These are phyloP conservation scores for Jatropha curcas DNA, from an alignment of 345 rosid species.

Conservation along the genomic window DNA sequence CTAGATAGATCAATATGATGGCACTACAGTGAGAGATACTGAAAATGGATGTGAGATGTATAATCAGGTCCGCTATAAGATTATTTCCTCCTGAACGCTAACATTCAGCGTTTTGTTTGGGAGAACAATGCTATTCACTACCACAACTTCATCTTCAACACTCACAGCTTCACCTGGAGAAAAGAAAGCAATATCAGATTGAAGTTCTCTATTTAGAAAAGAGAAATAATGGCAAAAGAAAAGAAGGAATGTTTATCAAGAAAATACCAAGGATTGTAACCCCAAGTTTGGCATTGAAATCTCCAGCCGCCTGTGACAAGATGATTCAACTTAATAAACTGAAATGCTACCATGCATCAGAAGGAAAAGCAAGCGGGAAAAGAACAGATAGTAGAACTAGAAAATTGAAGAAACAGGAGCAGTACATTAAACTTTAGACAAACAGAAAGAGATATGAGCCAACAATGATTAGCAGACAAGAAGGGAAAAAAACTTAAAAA, in stretches of 20 bases:
- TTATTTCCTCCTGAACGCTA: slow-evolving; percentile 37
- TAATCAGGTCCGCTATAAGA: slow-evolving; percentile 16
- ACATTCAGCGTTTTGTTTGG: slow-evolving; percentile 36
- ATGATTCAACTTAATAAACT: background rate
- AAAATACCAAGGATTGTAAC: slow-evolving; percentile 30
- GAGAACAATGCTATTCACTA: slow-evolving; percentile 31
- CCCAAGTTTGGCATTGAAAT: slow-evolving; percentile 31
- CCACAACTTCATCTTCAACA: slow-evolving; percentile 36
- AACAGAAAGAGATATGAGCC: background rate
- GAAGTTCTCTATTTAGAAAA: background rate
- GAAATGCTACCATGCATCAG: background rate
- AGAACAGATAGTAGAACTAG: background rate
- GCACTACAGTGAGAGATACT: background rate
- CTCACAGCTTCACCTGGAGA: slow-evolving; percentile 28
- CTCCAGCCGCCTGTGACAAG: slow-evolving; percentile 29
- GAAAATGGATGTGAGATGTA: background rate
- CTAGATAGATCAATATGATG: background rate
- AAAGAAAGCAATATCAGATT: background rate
- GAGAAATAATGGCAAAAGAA: background rate
- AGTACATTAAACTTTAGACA: background rate
- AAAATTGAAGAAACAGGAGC: background rate
- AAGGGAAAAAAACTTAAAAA: too few relatives aligned
- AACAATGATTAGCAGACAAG: background rate
- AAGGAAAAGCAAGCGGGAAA: background rate
- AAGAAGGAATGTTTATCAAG: background rate